phyloP scores from a whole-genome alignment of 768 basidiomycete genomes.

The Crucibulum laeve region DNA sequence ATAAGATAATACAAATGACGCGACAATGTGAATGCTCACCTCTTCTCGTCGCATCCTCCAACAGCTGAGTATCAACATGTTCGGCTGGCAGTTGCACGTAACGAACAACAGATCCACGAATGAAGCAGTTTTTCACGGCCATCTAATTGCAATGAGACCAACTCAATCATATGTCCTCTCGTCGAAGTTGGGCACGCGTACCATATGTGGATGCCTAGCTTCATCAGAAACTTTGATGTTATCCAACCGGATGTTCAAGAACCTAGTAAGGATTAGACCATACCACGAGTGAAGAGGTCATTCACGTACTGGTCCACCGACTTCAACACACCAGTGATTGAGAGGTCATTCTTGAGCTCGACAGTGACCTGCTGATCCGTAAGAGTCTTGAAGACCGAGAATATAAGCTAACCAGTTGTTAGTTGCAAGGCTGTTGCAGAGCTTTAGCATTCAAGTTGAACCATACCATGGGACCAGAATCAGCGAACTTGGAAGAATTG shows the following conservation, averaged over 20 bases:
- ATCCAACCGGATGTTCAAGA: slow-evolving; percentile 94
- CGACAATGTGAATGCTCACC: slow-evolving; percentile 42
- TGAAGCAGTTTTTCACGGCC: slow-evolving; percentile 99
- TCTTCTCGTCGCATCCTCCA: slow-evolving; percentile 96
- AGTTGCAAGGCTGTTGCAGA: too few relatives aligned
- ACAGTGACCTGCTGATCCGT: slow-evolving; percentile 97
- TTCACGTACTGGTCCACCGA: slow-evolving; percentile 91
- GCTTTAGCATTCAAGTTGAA: too few relatives aligned
- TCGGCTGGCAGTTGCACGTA: slow-evolving; percentile 94
- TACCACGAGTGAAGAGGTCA: slow-evolving; percentile 3
- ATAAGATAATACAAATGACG: neutral
- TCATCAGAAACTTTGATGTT: slow-evolving; percentile 91
- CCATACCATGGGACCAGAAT: too few relatives aligned
- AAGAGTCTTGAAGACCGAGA: slow-evolving; percentile 98
- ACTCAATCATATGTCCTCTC: neutral
- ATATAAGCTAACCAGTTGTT: slow-evolving; percentile 62
- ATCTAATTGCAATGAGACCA: slow-evolving; percentile 48
- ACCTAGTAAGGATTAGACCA: slow-evolving; percentile 39
- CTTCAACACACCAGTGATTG: slow-evolving; percentile 92
- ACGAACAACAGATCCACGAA: slow-evolving; percentile 95
- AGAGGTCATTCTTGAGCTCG: slow-evolving; percentile 98
- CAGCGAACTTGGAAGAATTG: too few relatives aligned
- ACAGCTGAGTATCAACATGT: slow-evolving; percentile 89
- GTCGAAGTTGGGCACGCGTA: slow-evolving; percentile 23
- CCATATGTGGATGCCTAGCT: slow-evolving; percentile 96